Base-by-base conservation (phyloP, 352 stramenopile species). In the Pythium insidiosum region DNA sequence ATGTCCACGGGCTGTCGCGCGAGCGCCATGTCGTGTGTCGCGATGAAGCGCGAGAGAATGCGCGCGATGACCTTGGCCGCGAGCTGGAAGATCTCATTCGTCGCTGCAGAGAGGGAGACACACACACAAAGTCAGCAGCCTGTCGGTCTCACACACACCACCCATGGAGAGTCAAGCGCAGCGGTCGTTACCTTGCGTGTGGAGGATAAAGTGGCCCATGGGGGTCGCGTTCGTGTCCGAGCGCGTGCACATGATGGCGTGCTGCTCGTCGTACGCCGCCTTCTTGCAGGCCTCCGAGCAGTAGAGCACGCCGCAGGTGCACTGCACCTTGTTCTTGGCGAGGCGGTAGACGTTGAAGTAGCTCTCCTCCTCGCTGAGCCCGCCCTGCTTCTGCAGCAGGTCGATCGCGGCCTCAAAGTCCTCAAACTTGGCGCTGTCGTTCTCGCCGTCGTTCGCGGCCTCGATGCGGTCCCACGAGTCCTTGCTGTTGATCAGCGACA, bases 1-100 rank as follows among this genome's bases (percentile, higher is more conserved):
- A 89, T 85, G 23, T 87, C 67, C 22, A 93, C 89, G 5, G 78
- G 74, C 28, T 68, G 54, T 7, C 70, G 58, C 21, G 79, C 70
- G 23, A 66, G 39, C 5, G 50, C 56, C 41, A 88, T 52, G 42
- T 86, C 69, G 37, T 78, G 71, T 26, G 61, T 74, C 37, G 55
- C 41, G 15, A 90, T 55, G 25, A 73, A 90, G 16, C 67, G 58
- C 47, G 73, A 43, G 28, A 94, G n/a, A 12, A 91, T 63, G 25
- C 71, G 73, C 25, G 77, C 70, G 24, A 97, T 56, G 16, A 97
- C 82, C 48, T 96, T 90, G 38, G 71, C 84, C 10, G 88, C 85
- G 10, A 96, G 63, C 42, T 96, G 69, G 61, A 97, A 95, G 48
- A 97, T 97, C 61, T 97, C 89, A 58, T 97, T 97, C 7, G 85